Percentiles rank a stretch among this genome's conserved stretches.
Conservation (phyloP, 305 asterid species). For the Coffea humblotiana region DNA sequence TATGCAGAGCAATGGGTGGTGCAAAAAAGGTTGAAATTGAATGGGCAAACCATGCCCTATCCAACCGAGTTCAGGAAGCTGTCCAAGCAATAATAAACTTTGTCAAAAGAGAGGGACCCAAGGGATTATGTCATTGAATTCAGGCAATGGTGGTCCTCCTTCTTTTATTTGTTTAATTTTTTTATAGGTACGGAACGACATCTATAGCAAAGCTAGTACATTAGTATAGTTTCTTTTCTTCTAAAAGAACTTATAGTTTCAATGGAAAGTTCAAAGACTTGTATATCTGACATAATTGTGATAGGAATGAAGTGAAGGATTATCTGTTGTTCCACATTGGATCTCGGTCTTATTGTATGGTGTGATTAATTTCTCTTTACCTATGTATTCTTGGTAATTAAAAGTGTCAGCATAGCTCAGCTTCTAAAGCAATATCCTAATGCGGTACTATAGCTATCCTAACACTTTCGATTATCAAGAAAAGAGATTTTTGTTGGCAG, state of each 20-base stretch:
- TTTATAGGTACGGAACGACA: background rate
- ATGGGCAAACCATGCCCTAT: constrained; percentile 75
- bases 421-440: no score
- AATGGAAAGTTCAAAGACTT: background rate
- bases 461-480: no score
- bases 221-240: no score
- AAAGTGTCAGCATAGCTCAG: no score
- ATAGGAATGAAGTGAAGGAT: background rate
- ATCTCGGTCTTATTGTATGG: no score
- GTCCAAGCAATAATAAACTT: constrained; percentile 72
- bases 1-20: constrained; percentile 79
- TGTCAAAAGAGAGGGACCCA: constrained; percentile 82
- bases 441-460: no score
- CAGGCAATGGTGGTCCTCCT: constrained; percentile 22
- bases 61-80: constrained; percentile 76
- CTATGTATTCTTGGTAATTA: no score
- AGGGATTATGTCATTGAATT: constrained; percentile 92
- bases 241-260: background rate
- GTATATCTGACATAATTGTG: background rate
- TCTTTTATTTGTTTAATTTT: constrained; percentile 12
- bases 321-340: background rate
- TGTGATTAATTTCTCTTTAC: no score
- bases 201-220: background rate
- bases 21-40: constrained; percentile 85
- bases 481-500: no score